Evolutionary conservation across 495 filamentous ascomycete genomes (phyloP).

Genomic region (Aspergillus bridgeri): DNA sequence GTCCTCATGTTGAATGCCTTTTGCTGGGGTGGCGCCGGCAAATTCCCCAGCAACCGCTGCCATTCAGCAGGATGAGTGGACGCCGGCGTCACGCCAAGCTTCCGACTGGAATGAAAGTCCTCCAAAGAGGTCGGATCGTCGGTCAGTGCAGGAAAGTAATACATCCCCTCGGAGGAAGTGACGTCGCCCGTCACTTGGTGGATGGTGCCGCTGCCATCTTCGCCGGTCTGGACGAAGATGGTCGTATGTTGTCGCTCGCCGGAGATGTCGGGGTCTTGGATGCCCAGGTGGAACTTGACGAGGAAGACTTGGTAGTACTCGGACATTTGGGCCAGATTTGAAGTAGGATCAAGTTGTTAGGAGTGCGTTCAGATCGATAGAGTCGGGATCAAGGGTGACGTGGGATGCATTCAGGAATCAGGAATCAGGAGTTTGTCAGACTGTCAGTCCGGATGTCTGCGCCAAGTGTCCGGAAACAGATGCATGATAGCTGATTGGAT

Average conservation of each 20-base stretch:
- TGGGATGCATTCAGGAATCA: too few species aligned
- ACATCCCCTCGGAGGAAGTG: slow-evolving; percentile 19
- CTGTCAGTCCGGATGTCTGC: too few species aligned
- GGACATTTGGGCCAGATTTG: neutral
- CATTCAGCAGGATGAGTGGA: slow-evolving; percentile 12
- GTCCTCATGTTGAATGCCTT: slow-evolving; percentile 24
- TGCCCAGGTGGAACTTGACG: slow-evolving; percentile 16
- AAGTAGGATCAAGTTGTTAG: too few species aligned
- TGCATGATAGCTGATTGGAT: too few species aligned
- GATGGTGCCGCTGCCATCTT: slow-evolving; percentile 17
- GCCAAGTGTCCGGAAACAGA: too few species aligned
- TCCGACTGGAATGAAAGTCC: slow-evolving; percentile 16
- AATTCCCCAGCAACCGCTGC: slow-evolving; percentile 1
- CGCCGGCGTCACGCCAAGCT: slow-evolving; percentile 16
- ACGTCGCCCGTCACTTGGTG: slow-evolving; percentile 34
- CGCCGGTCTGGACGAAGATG: slow-evolving; percentile 27
- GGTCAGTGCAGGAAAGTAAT: slow-evolving; percentile 11
- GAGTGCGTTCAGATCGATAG: too few species aligned
- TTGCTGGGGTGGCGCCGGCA: slow-evolving; percentile 19
- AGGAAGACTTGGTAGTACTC: slow-evolving; percentile 22
- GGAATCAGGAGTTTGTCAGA: too few species aligned
- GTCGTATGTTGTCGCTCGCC: slow-evolving; percentile 23
- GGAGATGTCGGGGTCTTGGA: slow-evolving; percentile 26
- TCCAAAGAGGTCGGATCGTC: slow-evolving; percentile 14
- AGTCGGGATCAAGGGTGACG: too few species aligned